Evolutionary conservation across 371 early-diverging fungal genomes (phyloP).

Genomic region (Circinella umbellata): DNA sequence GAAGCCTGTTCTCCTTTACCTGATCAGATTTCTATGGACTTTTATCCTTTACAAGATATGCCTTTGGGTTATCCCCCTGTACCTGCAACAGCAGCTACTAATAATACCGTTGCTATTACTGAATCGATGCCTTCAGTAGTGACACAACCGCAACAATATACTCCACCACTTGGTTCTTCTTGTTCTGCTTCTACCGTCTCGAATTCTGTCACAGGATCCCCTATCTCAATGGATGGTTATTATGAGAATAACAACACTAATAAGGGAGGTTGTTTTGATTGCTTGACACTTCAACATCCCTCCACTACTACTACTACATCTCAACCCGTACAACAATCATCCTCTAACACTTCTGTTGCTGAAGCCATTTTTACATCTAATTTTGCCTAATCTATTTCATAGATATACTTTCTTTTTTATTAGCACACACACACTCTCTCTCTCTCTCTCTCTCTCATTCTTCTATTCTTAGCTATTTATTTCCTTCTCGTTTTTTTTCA

Average conservation of each 20-base stretch:
- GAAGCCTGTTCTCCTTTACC: constrained; percentile 21
- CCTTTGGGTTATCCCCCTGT: constrained; percentile 19
- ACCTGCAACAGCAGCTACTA: not conserved
- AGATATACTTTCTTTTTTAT: not conserved
- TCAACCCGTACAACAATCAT: constrained; percentile 12
- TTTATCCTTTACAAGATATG: constrained; percentile 23
- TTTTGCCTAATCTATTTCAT: constrained; percentile 1
- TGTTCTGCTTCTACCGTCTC: constrained; percentile 29
- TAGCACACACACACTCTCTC: not conserved
- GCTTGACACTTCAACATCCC: constrained; percentile 9
- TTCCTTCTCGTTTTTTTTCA: not conserved
- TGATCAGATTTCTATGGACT: constrained; percentile 24
- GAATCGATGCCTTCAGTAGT: no score
- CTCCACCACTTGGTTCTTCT: constrained; percentile 37
- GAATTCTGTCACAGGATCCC: constrained; percentile 31
- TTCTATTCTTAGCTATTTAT: not conserved
- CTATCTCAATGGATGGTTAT: constrained; percentile 29
- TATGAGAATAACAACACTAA: constrained; percentile 19
- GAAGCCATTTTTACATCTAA: constrained; percentile 5
- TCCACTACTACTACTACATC: constrained; percentile 20
- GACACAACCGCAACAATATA: constrained; percentile 22
- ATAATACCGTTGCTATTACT: no score
- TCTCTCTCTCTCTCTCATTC: not conserved
- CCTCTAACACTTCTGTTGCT: not conserved
- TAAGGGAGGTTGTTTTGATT: constrained; percentile 1